Percentiles rank a stretch among this genome's conserved stretches.
phyloP scores from a whole-genome alignment of 2,329 filamentous ascomycete species.

The Fusarium sp. region DNA sequence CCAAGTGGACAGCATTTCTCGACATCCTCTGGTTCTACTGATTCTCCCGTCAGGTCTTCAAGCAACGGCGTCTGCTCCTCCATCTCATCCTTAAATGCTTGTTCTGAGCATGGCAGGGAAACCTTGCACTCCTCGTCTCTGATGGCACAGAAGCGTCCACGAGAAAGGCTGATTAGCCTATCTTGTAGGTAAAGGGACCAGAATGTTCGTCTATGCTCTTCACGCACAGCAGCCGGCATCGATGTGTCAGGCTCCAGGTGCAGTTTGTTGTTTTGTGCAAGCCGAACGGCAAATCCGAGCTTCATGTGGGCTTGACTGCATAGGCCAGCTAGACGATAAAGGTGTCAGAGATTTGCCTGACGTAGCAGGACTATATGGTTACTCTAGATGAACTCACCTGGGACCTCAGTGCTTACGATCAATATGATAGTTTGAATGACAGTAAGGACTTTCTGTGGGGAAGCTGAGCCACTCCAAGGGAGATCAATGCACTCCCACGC shows the following conservation, averaged over 20 bases:
- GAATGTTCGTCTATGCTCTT: conserved; percentile 10
- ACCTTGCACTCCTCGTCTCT: conserved; percentile 19
- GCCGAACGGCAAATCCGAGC: conserved; percentile 13
- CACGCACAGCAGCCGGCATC: background rate
- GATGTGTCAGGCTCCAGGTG: conserved; percentile 2
- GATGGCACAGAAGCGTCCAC: conserved; percentile 16
- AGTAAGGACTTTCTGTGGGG: background rate
- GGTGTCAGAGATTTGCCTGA: background rate
- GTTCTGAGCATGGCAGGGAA: conserved; percentile 4
- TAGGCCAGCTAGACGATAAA: background rate
- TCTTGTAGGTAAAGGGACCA: conserved; percentile 17
- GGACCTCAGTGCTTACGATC: conserved; percentile 26
- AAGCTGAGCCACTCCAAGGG: conserved; percentile 12
- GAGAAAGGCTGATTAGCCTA: conserved; percentile 15
- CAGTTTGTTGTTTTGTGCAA: conserved; percentile 18
- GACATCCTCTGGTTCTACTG: conserved; percentile 9
- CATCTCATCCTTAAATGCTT: conserved; percentile 1
- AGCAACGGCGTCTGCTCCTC: conserved; percentile 2
- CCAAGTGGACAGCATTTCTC: conserved; percentile 8
- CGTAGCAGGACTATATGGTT: background rate
- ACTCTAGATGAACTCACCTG: background rate
- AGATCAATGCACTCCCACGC: conserved; percentile 23
- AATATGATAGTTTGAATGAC: conserved; percentile 20
- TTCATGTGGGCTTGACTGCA: conserved; percentile 29
- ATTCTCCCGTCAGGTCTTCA: background rate